A percentile compares a stretch with the other conserved stretches of the same genome.
These are phyloP conservation scores for Suhomyces bolitotheri DNA, from an alignment of 1,139 yeast species.

Conservation along the genomic window DNA sequence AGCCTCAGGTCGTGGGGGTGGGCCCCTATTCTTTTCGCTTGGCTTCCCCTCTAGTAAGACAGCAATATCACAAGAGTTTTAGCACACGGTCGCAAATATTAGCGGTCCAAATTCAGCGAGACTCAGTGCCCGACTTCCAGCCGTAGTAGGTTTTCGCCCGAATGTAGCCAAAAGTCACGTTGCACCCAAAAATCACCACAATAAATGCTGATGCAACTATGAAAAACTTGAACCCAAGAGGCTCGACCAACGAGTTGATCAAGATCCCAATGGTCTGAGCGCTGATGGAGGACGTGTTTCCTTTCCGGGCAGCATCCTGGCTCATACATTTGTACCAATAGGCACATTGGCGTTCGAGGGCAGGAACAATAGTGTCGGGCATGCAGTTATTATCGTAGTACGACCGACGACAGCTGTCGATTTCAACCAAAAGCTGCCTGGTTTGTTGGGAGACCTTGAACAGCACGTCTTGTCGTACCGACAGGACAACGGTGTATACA, in stretches of 20 bases:
- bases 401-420: constrained; percentile 50
- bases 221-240: constrained; percentile 59
- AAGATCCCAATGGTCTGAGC: constrained; percentile 66
- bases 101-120: too few species aligned
- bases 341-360: constrained; percentile 54
- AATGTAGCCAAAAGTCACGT: constrained; percentile 46
- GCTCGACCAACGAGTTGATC: constrained; percentile 63
- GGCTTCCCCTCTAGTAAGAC: too few species aligned
- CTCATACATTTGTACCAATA: constrained; percentile 66
- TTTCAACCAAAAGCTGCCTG: constrained; percentile 38
- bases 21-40: too few species aligned
- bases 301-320: constrained; percentile 46
- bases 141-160: constrained; percentile 50
- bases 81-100: too few species aligned
- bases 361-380: constrained; percentile 60
- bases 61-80: too few species aligned
- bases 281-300: constrained; percentile 52
- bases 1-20: too few species aligned
- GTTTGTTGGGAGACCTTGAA: constrained; percentile 45
- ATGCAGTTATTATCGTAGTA: constrained; percentile 58
- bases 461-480: constrained; percentile 55
- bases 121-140: too few species aligned
- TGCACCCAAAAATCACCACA: constrained; percentile 35
- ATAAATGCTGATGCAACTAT: constrained; percentile 36
- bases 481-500: constrained; percentile 41